A percentile compares a stretch with the other conserved stretches of the same genome.
These are phyloP conservation scores for Aspergillus fijiensis DNA, from an alignment of 2,329 filamentous ascomycete species.

Conservation along the genomic window DNA sequence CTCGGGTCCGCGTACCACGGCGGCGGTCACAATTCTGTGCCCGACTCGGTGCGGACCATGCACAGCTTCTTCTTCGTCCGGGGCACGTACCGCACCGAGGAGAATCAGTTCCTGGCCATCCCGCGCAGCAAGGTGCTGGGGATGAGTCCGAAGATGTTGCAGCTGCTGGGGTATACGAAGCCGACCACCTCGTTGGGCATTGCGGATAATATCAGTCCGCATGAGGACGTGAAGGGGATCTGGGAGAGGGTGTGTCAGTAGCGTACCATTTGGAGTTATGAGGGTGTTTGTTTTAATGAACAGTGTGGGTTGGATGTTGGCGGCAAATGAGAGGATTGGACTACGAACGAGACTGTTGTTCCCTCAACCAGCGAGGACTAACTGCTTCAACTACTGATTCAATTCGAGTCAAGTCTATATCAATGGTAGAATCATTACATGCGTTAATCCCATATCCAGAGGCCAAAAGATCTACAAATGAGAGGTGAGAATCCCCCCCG, in stretches of 20 bases:
- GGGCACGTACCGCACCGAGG: slow-evolving; percentile 32
- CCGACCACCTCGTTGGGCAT: slow-evolving; percentile 32
- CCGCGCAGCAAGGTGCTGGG: slow-evolving; percentile 29
- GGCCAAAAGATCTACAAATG: no score
- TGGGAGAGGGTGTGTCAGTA: slow-evolving; percentile 6
- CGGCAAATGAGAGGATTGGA: no score
- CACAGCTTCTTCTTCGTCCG: slow-evolving; percentile 34
- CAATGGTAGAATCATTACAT: no score
- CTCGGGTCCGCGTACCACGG: slow-evolving; percentile 36
- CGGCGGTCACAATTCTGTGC: slow-evolving; percentile 31
- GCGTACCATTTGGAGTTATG: no score
- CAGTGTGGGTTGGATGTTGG: no score
- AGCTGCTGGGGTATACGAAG: slow-evolving; percentile 36
- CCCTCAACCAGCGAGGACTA: no score
- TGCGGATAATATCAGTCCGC: slow-evolving; percentile 30
- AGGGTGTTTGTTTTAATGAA: no score
- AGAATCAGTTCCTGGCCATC: slow-evolving; percentile 37
- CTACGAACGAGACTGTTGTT: no score
- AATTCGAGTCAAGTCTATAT: no score
- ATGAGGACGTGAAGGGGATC: slow-evolving; percentile 18
- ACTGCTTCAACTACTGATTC: no score
- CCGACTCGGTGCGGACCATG: slow-evolving; percentile 25
- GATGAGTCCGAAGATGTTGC: slow-evolving; percentile 36
- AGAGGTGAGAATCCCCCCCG: slow-evolving; percentile 10
- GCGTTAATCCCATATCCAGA: no score